These are phyloP conservation scores for Omphalotus guepiniiformis DNA, from an alignment of 768 basidiomycete species.

Conservation along the genomic window DNA sequence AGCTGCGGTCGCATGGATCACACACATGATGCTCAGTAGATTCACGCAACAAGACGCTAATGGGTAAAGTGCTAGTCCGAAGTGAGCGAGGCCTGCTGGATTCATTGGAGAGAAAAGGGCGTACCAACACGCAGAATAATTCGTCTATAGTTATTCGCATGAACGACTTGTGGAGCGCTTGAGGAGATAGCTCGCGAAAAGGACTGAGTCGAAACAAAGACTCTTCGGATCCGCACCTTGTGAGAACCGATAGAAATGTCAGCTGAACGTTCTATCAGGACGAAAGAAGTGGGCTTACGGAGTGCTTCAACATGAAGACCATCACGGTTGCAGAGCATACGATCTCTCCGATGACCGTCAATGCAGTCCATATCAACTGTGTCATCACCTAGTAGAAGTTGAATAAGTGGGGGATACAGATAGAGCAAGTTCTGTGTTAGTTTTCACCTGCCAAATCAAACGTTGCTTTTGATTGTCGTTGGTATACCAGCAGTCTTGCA, in stretches of 20 bases:
- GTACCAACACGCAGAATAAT: slow-evolving; percentile 16
- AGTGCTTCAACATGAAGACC: slow-evolving; percentile 15
- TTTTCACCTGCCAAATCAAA: slow-evolving; percentile 17
- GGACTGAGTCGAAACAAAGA: too few species aligned
- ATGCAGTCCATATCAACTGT: slow-evolving; percentile 15
- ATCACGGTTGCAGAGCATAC: slow-evolving; percentile 8
- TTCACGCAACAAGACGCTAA: slow-evolving; percentile 12
- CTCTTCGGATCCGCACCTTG: background rate
- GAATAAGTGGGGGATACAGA: background rate
- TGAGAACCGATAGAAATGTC: background rate
- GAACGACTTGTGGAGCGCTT: background rate
- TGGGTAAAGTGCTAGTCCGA: slow-evolving; percentile 15
- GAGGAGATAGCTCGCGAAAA: background rate
- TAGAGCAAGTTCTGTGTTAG: background rate
- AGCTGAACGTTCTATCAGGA: background rate
- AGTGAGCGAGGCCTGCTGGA: too few species aligned
- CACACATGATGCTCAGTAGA: slow-evolving; percentile 9
- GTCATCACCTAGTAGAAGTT: slow-evolving; percentile 14
- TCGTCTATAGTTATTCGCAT: slow-evolving; percentile 10
- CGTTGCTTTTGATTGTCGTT: slow-evolving; percentile 15
- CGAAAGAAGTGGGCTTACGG: slow-evolving; percentile 20
- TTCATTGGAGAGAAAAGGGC: background rate
- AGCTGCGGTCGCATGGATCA: slow-evolving; percentile 7
- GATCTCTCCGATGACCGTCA: slow-evolving; percentile 14
- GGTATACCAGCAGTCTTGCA: slow-evolving; percentile 18